Percentiles rank a stretch among this genome's conserved stretches.
These are phyloP conservation scores for Neocucurbitaria cava DNA, from an alignment of 2,329 filamentous ascomycete species.

Conservation along the genomic window DNA sequence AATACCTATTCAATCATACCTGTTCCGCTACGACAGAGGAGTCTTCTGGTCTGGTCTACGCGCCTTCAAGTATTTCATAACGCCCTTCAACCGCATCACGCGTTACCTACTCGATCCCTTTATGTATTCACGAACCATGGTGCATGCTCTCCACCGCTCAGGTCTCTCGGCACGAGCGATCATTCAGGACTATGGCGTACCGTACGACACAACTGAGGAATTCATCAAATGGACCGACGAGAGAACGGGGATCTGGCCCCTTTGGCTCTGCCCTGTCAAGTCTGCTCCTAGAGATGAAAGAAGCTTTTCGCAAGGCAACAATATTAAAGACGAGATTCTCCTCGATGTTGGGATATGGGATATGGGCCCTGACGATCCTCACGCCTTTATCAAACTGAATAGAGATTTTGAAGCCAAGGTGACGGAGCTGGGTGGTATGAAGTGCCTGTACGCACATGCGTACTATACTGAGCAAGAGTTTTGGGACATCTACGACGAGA, in stretches of 20 bases:
- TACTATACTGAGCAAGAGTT: constrained; percentile 79
- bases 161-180: constrained; percentile 64
- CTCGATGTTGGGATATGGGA: constrained; percentile 75
- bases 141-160: constrained; percentile 67
- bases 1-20: constrained; percentile 60
- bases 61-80: constrained; percentile 67
- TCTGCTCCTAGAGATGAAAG: constrained; percentile 29
- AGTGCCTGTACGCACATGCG: constrained; percentile 87
- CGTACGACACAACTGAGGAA: constrained; percentile 57
- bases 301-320: constrained; percentile 40
- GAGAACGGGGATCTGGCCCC: constrained; percentile 60
- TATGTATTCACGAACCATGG: constrained; percentile 68
- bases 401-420: constrained; percentile 75
- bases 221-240: constrained; percentile 62
- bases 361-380: constrained; percentile 65
- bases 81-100: constrained; percentile 66
- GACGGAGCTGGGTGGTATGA: constrained; percentile 74
- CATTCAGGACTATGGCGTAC: constrained; percentile 69
- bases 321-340: constrained; percentile 37
- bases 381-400: constrained; percentile 72
- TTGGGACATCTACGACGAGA: constrained; percentile 68
- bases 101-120: constrained; percentile 67
- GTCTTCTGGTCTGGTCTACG: constrained; percentile 70
- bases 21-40: constrained; percentile 69
- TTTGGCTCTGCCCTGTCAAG: constrained; percentile 65